Evolutionary conservation across 1,284 basidiomycete species (phyloP).

Genomic region (Ceratorhiza oryzae-sativae): DNA sequence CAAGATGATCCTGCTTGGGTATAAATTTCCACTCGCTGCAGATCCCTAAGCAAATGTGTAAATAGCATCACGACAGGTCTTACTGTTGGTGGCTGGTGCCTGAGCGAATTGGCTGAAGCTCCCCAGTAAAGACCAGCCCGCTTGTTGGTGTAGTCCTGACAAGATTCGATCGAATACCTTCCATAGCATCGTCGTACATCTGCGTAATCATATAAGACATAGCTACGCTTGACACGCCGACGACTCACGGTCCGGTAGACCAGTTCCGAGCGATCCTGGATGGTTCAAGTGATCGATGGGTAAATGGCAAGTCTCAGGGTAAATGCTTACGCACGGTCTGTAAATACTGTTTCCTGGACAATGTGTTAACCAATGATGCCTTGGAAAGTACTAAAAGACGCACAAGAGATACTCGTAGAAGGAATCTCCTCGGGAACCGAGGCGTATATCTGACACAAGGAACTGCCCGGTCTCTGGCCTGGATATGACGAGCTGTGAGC

Average conservation of each 20-base stretch:
- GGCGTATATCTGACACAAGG: conserved; percentile 76
- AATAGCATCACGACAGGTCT: conserved; percentile 38
- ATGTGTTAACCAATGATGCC: not conserved
- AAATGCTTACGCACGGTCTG: conserved; percentile 58
- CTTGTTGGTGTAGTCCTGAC: conserved; percentile 66
- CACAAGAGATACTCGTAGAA: conserved; percentile 92
- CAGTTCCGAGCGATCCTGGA: conserved; percentile 72
- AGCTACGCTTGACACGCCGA: not conserved
- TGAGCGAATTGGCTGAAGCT: conserved; percentile 60
- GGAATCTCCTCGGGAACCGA: conserved; percentile 92
- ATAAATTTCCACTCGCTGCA: conserved; percentile 70
- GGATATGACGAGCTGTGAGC: not conserved
- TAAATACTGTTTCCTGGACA: conserved; percentile 73
- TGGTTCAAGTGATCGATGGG: conserved; percentile 35
- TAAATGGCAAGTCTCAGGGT: not conserved
- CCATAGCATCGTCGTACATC: conserved; percentile 89
- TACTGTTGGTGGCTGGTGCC: conserved; percentile 48
- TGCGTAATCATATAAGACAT: conserved; percentile 47
- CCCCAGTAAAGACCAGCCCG: conserved; percentile 79
- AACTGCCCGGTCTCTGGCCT: conserved; percentile 76
- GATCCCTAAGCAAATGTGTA: not conserved
- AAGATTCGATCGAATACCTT: conserved; percentile 78
- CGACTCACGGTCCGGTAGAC: conserved; percentile 74
- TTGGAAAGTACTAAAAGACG: conserved; percentile 47
- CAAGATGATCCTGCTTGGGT: conserved; percentile 96